Evolutionary conservation across 2,329 filamentous ascomycete genomes (phyloP).

Genomic region (Mollisia scopiformis): DNA sequence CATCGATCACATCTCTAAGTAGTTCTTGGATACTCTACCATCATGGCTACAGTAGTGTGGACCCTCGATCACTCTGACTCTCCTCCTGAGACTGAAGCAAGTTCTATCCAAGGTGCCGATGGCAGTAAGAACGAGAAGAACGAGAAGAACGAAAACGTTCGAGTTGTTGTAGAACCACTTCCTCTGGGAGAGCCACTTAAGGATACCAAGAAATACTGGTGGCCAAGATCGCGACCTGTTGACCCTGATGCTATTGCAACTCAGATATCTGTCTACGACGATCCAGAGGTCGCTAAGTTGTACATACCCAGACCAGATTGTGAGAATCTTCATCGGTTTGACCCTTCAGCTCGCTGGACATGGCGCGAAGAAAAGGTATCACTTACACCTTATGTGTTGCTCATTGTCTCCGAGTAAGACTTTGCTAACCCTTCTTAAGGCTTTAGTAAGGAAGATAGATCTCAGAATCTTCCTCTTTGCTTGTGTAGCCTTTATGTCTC

Average conservation of each 20-base stretch:
- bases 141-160: background rate
- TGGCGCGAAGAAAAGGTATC: background rate
- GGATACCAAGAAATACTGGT: background rate
- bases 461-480: background rate
- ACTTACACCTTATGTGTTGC: background rate
- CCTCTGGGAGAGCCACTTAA: background rate
- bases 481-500: slow-evolving; percentile 62
- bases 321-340: background rate
- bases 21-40: background rate
- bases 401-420: background rate
- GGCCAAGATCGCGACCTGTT: background rate
- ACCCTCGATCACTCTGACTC: background rate
- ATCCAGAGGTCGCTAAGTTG: background rate
- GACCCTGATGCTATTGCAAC: background rate
- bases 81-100: background rate
- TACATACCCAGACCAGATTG: background rate
- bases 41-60: background rate
- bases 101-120: background rate
- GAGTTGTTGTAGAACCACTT: background rate
- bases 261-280: background rate
- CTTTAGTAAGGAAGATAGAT: background rate
- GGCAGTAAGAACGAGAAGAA: background rate
- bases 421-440: background rate
- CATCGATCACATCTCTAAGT: too few species aligned
- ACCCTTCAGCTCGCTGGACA: background rate